phyloP scores from a whole-genome alignment of 352 stramenopile species.

The Aphanomyces cochlioides region DNA sequence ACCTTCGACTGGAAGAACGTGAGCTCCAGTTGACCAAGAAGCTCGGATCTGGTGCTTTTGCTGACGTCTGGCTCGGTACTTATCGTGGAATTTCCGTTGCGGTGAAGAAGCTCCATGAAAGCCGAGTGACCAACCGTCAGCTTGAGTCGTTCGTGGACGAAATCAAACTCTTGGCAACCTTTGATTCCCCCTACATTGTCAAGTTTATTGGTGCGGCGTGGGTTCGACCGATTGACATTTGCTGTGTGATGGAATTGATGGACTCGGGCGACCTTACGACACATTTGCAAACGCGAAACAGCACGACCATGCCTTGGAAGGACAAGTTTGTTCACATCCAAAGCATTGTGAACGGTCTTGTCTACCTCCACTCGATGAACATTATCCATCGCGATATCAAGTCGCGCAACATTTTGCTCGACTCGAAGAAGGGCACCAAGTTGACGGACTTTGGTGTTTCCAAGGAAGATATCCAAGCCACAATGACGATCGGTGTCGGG shows the following conservation, averaged over 20 bases:
- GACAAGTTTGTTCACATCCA: slow-evolving; percentile 3
- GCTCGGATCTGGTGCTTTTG: slow-evolving; percentile 14
- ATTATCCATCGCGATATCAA: slow-evolving; percentile 23
- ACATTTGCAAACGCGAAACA: neutral
- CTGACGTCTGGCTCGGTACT: neutral
- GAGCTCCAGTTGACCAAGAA: slow-evolving; percentile 4
- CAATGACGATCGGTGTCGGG: slow-evolving; percentile 10
- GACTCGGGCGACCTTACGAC: neutral
- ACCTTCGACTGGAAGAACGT: neutral
- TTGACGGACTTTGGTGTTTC: slow-evolving; percentile 18
- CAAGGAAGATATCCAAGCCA: neutral
- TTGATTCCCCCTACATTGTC: neutral
- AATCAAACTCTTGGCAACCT: slow-evolving; percentile 38
- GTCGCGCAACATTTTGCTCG: slow-evolving; percentile 12
- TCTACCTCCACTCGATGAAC: slow-evolving; percentile 16
- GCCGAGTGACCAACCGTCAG: slow-evolving; percentile 37
- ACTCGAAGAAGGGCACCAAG: slow-evolving; percentile 22
- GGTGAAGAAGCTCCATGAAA: neutral
- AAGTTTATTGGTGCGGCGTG: neutral
- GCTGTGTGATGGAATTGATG: slow-evolving; percentile 5
- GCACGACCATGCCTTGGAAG: neutral
- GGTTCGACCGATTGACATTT: neutral
- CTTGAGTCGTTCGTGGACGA: slow-evolving; percentile 49
- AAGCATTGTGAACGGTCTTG: slow-evolving; percentile 2
- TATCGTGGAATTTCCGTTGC: neutral